Evolutionary conservation across 768 basidiomycete species (phyloP), one percentile per base, ranked within the genome.

Genomic region (Chalciporus pseudorubinellus): DNA sequence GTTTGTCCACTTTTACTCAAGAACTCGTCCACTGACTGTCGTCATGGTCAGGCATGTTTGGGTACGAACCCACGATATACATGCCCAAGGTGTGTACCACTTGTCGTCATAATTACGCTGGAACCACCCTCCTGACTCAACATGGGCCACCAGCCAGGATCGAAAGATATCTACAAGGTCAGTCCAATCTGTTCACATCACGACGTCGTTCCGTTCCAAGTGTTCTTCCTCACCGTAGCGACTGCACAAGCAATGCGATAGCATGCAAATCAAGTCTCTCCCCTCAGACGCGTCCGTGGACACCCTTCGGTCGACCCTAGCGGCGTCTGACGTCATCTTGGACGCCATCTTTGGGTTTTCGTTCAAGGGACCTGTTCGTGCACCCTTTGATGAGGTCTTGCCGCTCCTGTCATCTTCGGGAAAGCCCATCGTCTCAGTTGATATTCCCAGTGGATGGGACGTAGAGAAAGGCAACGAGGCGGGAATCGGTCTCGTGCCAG

Each of bases 331-430:
- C 67, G 84, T 97, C 39, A 80, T 98, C 18, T 76, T 99, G 48
- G 97, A 99, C 64, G 92, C 95, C 5, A 89, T 99, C 51, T 99
- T 99, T 60, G 97, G 95, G 5, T 98, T 99, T 74, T 98, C 95
- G 1, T 99, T 98, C 81, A 78, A 87, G 52, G 87, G 89, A 0
- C 95, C 97, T 31, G 79, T 94, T 6, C 87, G 97, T 11, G 70
- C 85, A 8, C 97, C 97, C 0, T 99, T 98, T 70, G 85, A 92
- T 59, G 63, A 71, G 0, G 86, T 85, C 34, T 78, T 99, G 1
- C 75, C 79, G 8, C 74, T 90, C 7, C 71, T 97, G 39, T 73
- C 79, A 2, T 63, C 75, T 14, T 84, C 85, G 4, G 67, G 75
- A 7, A 74, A 91, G 13, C 95, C 97, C 0, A 89, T 98, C 61